Base-by-base conservation (phyloP, 2,329 filamentous ascomycete species). In the Talaromyces sp. region DNA sequence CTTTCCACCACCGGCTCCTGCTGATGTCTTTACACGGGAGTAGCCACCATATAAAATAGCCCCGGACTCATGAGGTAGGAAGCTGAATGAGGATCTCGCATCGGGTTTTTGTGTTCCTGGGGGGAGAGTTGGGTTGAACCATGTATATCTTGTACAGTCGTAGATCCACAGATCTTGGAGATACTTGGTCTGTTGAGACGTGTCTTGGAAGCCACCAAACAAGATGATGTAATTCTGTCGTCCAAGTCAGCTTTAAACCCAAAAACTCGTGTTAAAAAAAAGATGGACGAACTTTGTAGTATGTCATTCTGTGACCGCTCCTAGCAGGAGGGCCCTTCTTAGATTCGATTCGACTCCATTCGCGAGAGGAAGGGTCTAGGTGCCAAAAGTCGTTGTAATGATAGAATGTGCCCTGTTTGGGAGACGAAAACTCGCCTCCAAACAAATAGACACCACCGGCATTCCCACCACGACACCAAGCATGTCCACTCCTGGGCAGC, bases 301-400 rank as follows among this genome's bases (percentile, higher is more conserved):
- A 93, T 2, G 93, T 96, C 92, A 99, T 96, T 67, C 93, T 86
- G 75, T 97, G 93, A 3, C 95, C 95, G 73, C 91, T 96, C 66
- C 95, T 83, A 2, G 93, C 92, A 1, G 91, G 89, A 44, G 93
- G 93, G 62, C 90, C 90, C 79, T 83, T 83, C 65, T 88, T 88
- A 2, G 82, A 83, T 74, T 99, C 95, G 36, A 99, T 82, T 64
- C 93, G 89, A 61, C 87, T 90, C 95, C 95, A 99, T 79, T 99
- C 95, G 69, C 92, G 84, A 8, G 85, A 88, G 9, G 83, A 84
- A 0, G 93, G 90, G 71, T 98, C 93, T 51, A 98, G 84, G 56
- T 89, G 84, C 93, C 95, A 99, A 74, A 99, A 98, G 78, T 98
- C 95, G 71, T 96, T 96, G 79, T 99, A 99, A 77, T 99, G 95